A percentile compares a stretch with the other conserved stretches of the same genome.
Conservation (phyloP, 306 rosid genomes). For the Malus orientalis region DNA sequence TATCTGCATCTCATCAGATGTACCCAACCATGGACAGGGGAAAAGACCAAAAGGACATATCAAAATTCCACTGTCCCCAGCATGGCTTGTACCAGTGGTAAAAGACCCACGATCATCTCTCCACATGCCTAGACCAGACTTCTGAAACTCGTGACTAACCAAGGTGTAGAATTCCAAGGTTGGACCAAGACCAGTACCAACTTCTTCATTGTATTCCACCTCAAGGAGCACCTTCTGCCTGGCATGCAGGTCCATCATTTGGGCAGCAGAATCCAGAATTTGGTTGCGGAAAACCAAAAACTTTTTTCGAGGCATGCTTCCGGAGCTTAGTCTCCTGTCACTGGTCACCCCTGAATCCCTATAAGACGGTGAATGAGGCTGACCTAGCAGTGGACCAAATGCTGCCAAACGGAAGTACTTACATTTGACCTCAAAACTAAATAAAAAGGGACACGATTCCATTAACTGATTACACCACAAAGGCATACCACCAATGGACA, state of each 20-base stretch:
- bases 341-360: conserved; percentile 35
- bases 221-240: conserved; percentile 67
- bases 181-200: conserved; percentile 99
- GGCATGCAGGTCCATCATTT: conserved; percentile 84
- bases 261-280: conserved; percentile 74
- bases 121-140: conserved; percentile 83
- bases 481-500: conserved; percentile 82
- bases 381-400: conserved; percentile 50
- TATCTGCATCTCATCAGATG: conserved; percentile 26
- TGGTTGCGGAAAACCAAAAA: conserved; percentile 59
- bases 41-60: conserved; percentile 59
- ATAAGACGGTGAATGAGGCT: conserved; percentile 36
- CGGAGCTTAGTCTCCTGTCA: conserved; percentile 47
- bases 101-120: conserved; percentile 51
- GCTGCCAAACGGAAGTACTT: conserved; percentile 82
- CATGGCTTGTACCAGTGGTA: conserved; percentile 23
- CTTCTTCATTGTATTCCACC: conserved; percentile 92
- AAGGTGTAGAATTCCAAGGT: conserved; percentile 94
- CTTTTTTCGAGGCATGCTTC: conserved; percentile 66
- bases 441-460: conserved; percentile 71
- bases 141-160: conserved; percentile 86
- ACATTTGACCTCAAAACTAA: conserved; percentile 88
- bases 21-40: conserved; percentile 75
- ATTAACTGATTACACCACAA: conserved; percentile 76
- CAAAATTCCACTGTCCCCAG: conserved; percentile 31